These are phyloP conservation scores for Neoboletus subvelutipes DNA, from an alignment of 768 basidiomycete species.

Conservation along the genomic window DNA sequence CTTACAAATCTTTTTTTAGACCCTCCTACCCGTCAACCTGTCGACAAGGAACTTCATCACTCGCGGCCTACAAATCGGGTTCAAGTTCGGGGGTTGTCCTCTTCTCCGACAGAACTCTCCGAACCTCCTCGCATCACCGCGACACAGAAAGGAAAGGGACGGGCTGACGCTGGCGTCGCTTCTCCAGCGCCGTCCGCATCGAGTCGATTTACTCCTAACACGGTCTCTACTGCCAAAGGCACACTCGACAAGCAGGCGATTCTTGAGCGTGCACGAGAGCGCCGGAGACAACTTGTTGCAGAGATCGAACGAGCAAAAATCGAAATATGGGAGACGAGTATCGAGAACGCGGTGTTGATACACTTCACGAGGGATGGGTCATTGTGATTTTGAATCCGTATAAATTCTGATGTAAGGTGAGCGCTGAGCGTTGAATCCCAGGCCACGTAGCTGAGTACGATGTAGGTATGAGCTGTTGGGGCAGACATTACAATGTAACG, in stretches of 20 bases:
- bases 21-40: background rate
- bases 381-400: background rate
- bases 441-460: background rate
- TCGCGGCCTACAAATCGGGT: background rate
- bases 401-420: background rate
- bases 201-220: constrained; percentile 1
- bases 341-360: constrained; percentile 64
- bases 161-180: background rate
- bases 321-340: constrained; percentile 71
- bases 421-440: too few species aligned
- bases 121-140: background rate
- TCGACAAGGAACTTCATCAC: background rate
- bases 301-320: constrained; percentile 62
- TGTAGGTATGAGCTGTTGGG: background rate
- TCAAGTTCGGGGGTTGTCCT: background rate
- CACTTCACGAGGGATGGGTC: constrained; percentile 41
- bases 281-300: constrained; percentile 47
- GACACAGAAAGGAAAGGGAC: constrained; percentile 21
- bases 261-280: constrained; percentile 52
- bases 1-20: constrained; percentile 15
- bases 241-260: constrained; percentile 41
- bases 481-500: background rate
- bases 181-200: background rate
- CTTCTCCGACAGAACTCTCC: background rate
- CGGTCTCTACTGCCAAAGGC: constrained; percentile 1